Conservation (phyloP, 108 stramenopile species). For the Nitzschia palea region DNA sequence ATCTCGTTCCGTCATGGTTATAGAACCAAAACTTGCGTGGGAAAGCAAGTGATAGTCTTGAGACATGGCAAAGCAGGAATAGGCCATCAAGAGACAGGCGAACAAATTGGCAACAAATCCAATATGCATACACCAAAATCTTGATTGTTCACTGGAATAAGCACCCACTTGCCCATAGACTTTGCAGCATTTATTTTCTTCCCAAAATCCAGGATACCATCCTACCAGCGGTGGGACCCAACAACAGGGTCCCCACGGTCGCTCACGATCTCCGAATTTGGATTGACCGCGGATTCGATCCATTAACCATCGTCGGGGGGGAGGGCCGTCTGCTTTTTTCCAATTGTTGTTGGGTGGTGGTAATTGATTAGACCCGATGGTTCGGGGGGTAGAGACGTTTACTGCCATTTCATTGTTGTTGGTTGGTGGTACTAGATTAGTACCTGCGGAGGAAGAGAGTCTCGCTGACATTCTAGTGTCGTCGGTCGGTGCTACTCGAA, state of each 20-base stretch:
- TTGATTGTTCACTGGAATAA: slow-evolving; percentile 9
- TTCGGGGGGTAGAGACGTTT: too few species aligned
- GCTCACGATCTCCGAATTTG: slow-evolving; percentile 33
- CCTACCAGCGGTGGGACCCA: slow-evolving; percentile 35
- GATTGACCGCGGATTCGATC: slow-evolving; percentile 41
- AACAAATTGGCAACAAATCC: slow-evolving; percentile 28
- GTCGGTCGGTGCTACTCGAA: too few species aligned
- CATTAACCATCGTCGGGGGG: slow-evolving; percentile 35
- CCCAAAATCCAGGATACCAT: slow-evolving; percentile 33
- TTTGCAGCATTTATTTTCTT: slow-evolving; percentile 28
- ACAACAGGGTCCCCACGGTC: slow-evolving; percentile 33
- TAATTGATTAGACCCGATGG: too few species aligned
- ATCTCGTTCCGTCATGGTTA: slow-evolving; percentile 6
- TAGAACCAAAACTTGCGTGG: slow-evolving; percentile 18
- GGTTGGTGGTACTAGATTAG: too few species aligned
- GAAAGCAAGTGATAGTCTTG: slow-evolving; percentile 19
- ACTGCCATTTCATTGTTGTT: too few species aligned
- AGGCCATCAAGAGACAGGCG: slow-evolving; percentile 22
- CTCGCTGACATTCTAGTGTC: too few species aligned
- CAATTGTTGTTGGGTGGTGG: too few species aligned
- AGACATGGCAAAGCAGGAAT: slow-evolving; percentile 27
- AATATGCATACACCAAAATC: slow-evolving; percentile 22
- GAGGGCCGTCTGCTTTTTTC: background rate
- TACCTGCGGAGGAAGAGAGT: too few species aligned
- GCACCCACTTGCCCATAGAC: slow-evolving; percentile 15